These are phyloP conservation scores for Prunus mongolica DNA, from an alignment of 306 rosid genomes.

Conservation along the genomic window DNA sequence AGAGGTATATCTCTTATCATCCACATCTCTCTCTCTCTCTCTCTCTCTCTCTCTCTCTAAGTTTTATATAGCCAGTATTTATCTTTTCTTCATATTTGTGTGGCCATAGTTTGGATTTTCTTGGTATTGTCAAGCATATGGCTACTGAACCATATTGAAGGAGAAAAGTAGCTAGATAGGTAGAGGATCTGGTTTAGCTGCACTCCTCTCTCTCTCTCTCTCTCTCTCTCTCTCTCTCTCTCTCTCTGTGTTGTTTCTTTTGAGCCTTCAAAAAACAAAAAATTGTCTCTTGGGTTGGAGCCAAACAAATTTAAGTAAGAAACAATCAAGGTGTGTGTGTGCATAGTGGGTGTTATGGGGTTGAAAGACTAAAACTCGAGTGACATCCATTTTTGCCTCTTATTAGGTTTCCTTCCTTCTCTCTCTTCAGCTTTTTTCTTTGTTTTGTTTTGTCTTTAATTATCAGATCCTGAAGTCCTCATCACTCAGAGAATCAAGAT, in stretches of 20 bases:
- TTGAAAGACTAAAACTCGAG: conserved; percentile 17
- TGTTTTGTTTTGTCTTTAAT: conserved; percentile 17
- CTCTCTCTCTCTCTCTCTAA: conserved; percentile 13
- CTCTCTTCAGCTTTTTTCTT: conserved; percentile 11
- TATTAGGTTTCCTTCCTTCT: conserved; percentile 24
- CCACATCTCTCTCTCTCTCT: conserved; percentile 23
- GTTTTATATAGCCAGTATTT: conserved; percentile 27
- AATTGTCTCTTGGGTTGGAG: conserved; percentile 76
- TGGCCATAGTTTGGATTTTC: conserved; percentile 51
- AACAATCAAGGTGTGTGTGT: conserved; percentile 35
- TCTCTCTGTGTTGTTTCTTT: conserved; percentile 33
- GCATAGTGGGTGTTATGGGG: conserved; percentile 19
- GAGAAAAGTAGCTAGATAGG: conserved; percentile 29
- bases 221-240: conserved; percentile 21
- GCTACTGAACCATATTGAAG: conserved; percentile 37
- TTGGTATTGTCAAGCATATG: conserved; percentile 53
- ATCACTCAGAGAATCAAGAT: conserved; percentile 44
- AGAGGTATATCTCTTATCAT: conserved; percentile 30
- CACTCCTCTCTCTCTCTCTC: conserved; percentile 36
- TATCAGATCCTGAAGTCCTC: conserved; percentile 37
- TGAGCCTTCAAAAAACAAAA: conserved; percentile 38
- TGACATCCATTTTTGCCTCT: conserved; percentile 22
- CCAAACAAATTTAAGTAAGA: conserved; percentile 58
- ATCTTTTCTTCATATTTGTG: conserved; percentile 63
- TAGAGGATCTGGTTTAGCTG: conserved; percentile 35